Evolutionary conservation across 2,329 filamentous ascomycete genomes (phyloP).

Genomic region (Neoscytalidium dimidiatum): DNA sequence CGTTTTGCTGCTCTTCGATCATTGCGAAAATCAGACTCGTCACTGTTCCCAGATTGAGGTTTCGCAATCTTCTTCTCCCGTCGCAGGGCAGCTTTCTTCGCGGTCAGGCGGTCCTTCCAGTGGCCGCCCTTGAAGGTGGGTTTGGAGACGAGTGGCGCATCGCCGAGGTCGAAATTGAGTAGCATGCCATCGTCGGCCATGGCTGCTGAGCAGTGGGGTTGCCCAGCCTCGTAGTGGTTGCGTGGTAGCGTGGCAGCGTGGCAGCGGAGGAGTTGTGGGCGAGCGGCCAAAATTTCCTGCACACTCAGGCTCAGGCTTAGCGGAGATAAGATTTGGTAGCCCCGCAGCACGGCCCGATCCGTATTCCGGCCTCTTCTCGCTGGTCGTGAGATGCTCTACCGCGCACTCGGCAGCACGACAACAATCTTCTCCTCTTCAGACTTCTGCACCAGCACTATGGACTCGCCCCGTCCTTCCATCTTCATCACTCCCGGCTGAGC

Average conservation of each 20-base stretch:
- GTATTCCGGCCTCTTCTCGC: neutral
- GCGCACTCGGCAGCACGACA: conserved; percentile 19
- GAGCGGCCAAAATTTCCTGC: conserved; percentile 5
- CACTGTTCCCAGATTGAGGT: neutral
- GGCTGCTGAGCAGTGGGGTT: conserved; percentile 19
- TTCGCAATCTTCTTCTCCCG: conserved; percentile 46
- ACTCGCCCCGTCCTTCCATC: conserved; percentile 1
- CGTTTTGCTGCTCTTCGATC: conserved; percentile 21
- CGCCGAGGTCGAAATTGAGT: conserved; percentile 82
- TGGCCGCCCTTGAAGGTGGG: conserved; percentile 80
- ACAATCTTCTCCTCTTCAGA: neutral
- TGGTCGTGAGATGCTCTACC: conserved; percentile 7
- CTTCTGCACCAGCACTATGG: neutral
- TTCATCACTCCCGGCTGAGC: conserved; percentile 1
- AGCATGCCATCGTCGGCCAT: conserved; percentile 98
- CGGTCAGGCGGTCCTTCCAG: conserved; percentile 86
- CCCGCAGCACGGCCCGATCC: neutral
- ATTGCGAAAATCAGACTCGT: neutral
- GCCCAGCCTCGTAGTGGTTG: neutral
- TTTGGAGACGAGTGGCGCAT: conserved; percentile 64
- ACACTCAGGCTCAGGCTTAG: neutral
- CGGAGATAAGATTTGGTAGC: neutral
- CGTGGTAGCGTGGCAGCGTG: neutral
- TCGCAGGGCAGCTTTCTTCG: conserved; percentile 67
- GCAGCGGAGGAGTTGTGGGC: neutral